Base-by-base conservation (phyloP, 1,139 yeast genomes). In the Debaryomyces sp. region DNA sequence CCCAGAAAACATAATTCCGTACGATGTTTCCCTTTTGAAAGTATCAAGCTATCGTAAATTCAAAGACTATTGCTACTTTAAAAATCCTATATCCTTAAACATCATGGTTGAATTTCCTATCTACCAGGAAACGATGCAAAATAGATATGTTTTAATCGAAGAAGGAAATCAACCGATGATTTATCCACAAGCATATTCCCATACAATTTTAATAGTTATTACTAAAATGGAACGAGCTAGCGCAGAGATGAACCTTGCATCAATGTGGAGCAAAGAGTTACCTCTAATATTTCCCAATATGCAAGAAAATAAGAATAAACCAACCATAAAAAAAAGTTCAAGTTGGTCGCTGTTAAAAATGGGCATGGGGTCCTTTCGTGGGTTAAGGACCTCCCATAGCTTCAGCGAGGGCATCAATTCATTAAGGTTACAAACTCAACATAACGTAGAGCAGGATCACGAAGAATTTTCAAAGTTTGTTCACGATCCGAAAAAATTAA, bases 251-350 rank as follows among this genome's bases (percentile, higher is more conserved):
- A 50, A 44, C 32, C 48, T 64, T 12, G 50, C 47, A 9, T 44
- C 51, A 23, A 42, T 64, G 1, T 64, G 68, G 64, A 59, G 63
- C 48, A 43, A 40, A 9, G 62, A 55, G 9, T 42, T 65, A 8
- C 68, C 68, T 2, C 39, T 41, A 32, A 30, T 50, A 21, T 50
- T 47, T 45, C 26, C 40, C 38, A 37, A 35, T 33, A 13, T 41
- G 32, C 24, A 27, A 33, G 37, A 39, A 10, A 34, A 22, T 17
- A 13, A 15, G 10, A 23, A 15, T 8, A 48, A 44, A 21, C 41
- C 49, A n/a, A 12, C 48, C 13, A 43, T 49, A 13, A 41, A 44
- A 34, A 50, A 50, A 17, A 50, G 52, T 27, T 39, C 49, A 5
- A 54, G 58, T 34, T 56, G 60, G 60, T 45, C 56, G 6, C 46